Base-by-base conservation (phyloP, 1,139 yeast species). In the Sugiyamaella grinbergsii region DNA sequence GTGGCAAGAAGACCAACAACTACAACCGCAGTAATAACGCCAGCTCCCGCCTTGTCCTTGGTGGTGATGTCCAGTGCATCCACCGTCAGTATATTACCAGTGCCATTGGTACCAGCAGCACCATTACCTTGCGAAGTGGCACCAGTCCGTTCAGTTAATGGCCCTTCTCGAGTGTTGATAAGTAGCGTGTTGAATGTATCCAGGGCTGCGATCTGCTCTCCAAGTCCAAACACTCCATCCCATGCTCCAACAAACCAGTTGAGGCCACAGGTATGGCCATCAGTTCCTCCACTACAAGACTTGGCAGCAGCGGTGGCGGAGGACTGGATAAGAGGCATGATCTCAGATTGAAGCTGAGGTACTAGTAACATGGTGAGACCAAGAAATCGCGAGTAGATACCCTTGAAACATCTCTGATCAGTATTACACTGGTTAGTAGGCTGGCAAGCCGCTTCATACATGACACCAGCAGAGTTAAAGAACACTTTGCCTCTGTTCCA, bases 31-130 rank as follows among this genome's bases (percentile, higher is more conserved):
- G 96, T 90, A 57, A 89, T 79, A 49, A 90, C 79, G 40, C 90
- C 89, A 2, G 96, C 96, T 53, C 96, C 96, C 0, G 94, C 96
- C 56, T 72, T 78, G 65, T 88, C 96, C 37, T 83, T 85, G 11
- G 61, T 51, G 16, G 56, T 52, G 48, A 65, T 63, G 4, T 50
- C 57, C 15, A 66, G 54, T n/a, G 52, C 57, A 42, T 61, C 62
- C 31, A 50, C 50, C 10, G 53, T 53, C 41, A 58, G 40, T 15
- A 51, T 42, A 40, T 53, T 53, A 20, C 49, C 41, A 16, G 59
- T 38, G n/a, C 54, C 39, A 42, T 52, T 49, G 1, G 58, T 51
- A 10, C 72, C 72, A 10, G 71, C 72, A 6, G 63, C 54, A 11
- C 65, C 63, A 41, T 61, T 59, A 20, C 72, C 69, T 29, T 47